phyloP scores from a whole-genome alignment of 352 stramenopile species.

The Aphanomyces stellatus region DNA sequence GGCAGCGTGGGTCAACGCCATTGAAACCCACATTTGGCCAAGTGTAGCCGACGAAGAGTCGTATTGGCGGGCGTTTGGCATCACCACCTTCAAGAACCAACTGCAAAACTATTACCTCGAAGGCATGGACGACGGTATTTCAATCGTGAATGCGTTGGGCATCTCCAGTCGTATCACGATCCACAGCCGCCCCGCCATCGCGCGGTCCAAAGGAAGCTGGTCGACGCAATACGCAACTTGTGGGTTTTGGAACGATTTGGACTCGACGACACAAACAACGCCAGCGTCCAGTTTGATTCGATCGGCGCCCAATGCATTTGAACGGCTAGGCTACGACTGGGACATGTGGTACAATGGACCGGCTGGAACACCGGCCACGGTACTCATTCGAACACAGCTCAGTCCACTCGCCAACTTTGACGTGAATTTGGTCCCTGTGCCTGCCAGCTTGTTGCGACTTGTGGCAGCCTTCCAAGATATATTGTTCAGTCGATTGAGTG shows the following conservation, averaged over 20 bases:
- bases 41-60: background rate
- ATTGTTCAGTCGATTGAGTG: background rate
- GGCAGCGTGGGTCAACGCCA: background rate
- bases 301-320: background rate
- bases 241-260: background rate
- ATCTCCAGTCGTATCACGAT: background rate
- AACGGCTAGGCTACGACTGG: background rate
- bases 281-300: background rate
- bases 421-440: background rate
- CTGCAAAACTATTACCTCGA: background rate
- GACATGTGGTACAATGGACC: background rate
- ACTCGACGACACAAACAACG: background rate
- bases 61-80: background rate
- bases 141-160: background rate
- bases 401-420: background rate
- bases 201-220: background rate
- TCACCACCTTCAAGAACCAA: background rate
- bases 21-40: background rate
- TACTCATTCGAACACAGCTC: background rate
- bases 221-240: background rate
- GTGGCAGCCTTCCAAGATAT: background rate
- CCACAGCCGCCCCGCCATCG: background rate
- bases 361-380: background rate
- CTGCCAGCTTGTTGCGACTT: background rate
- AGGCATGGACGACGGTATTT: background rate